Evolutionary conservation across 2,329 filamentous ascomycete species (phyloP).

Genomic region (Venturia effusa): DNA sequence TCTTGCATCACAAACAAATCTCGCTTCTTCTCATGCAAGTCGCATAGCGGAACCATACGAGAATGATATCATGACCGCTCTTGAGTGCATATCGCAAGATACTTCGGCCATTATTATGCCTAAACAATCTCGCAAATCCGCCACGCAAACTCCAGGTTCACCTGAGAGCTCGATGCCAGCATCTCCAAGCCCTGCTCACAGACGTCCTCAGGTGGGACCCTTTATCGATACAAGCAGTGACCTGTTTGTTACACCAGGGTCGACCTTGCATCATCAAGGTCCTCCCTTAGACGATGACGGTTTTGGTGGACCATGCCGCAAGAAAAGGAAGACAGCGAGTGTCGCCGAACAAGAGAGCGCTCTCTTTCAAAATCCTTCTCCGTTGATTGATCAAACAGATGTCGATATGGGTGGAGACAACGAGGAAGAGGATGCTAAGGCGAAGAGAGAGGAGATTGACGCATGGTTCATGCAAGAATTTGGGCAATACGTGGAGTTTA

Average conservation of each 20-base stretch:
- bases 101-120: neutral
- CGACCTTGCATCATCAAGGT: neutral
- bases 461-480: slow-evolving; percentile 29
- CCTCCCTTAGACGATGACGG: neutral
- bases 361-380: neutral
- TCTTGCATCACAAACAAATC: slow-evolving; percentile 9
- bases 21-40: neutral
- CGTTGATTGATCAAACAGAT: neutral
- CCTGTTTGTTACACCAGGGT: neutral
- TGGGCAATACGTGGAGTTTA: slow-evolving; percentile 29
- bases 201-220: neutral
- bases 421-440: neutral
- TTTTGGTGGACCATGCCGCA: neutral
- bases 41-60: neutral
- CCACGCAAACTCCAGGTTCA: neutral
- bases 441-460: slow-evolving; percentile 21
- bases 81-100: neutral
- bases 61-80: neutral
- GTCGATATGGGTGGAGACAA: slow-evolving; percentile 7
- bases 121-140: neutral
- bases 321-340: neutral
- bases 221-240: slow-evolving; percentile 4
- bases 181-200: neutral
- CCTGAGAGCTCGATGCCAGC: neutral
- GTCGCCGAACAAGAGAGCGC: neutral